Evolutionary conservation across 352 stramenopile genomes (phyloP), one percentile per base, ranked within the genome.

Genomic region (Phytophthora foliorum): DNA sequence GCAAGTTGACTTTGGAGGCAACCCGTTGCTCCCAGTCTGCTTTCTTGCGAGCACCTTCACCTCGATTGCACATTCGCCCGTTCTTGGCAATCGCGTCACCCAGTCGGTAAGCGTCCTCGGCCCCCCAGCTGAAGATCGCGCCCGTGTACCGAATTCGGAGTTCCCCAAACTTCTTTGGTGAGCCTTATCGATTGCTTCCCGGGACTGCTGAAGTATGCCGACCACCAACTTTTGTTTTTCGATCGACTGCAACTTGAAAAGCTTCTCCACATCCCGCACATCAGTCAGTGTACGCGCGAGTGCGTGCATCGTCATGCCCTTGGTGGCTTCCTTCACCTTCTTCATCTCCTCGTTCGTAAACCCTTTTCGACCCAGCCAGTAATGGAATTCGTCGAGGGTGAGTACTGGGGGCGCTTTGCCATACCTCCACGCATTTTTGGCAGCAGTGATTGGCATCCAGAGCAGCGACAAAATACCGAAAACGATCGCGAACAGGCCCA

Each of bases 211-310:
- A 32, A 63, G 42, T 21, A 63, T 21, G n/a, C 22, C 42, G 32
- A 57, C 11, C 32, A 57, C 57, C 32, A 41, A 38, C 34, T 64
- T 64, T 48, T 64, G 57, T 16, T 64, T 64, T 16, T 64, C 57
- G 13, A 56, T 56, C 10, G 57, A 64, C 44, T 57, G 57, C 57
- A 64, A 29, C 44, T 64, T 56, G 31, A 64, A 41, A 34, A 48
- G 1, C 7, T 50, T 32, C 44, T 64, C 44, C 27, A 56, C 44
- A 2, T 16, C 57, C 8, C 57, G 57, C 2, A 64, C 44, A 27
- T 64, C 57, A 14, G 42, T 56, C 44, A 64, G 27, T 27, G 51
- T 54, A 8, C 45, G 29, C 4, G 55, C 55, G 16, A 62, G 27
- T 31, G 7, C 31, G 31, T 38, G 10, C 41, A 62, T 62, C 5